These are phyloP conservation scores for Phytopythium cucurbitacearum DNA, from an alignment of 352 stramenopile genomes.

Conservation along the genomic window DNA sequence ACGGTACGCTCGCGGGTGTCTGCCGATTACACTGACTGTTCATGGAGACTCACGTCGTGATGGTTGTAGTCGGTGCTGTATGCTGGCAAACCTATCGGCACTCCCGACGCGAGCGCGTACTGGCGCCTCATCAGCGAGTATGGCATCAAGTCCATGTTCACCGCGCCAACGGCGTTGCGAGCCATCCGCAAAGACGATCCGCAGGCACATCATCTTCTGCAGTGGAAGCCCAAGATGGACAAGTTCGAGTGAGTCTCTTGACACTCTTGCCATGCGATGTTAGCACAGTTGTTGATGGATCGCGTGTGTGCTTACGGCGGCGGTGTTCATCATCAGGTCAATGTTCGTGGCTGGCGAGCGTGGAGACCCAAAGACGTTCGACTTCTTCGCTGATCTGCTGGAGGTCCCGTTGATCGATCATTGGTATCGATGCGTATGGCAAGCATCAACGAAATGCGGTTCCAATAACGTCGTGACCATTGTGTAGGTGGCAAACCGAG, in stretches of 20 bases:
- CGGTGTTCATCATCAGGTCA: slow-evolving; percentile 33
- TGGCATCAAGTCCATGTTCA: slow-evolving; percentile 86
- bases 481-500: slow-evolving; percentile 85
- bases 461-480: background rate
- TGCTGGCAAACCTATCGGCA: slow-evolving; percentile 88
- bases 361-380: slow-evolving; percentile 83
- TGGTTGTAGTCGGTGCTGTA: slow-evolving; percentile 73
- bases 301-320: too few relatives aligned
- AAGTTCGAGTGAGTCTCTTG: slow-evolving; percentile 8
- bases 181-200: slow-evolving; percentile 87
- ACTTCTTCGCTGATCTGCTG: slow-evolving; percentile 65
- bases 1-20: slow-evolving; percentile 25
- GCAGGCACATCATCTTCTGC: slow-evolving; percentile 42
- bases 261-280: too few relatives aligned
- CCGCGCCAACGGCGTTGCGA: slow-evolving; percentile 84
- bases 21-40: background rate
- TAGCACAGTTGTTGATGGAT: too few relatives aligned
- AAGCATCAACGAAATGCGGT: background rate
- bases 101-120: slow-evolving; percentile 80
- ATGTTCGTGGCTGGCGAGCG: slow-evolving; percentile 89
- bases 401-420: slow-evolving; percentile 76
- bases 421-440: slow-evolving; percentile 28
- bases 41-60: background rate
- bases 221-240: slow-evolving; percentile 32
- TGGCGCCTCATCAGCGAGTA: slow-evolving; percentile 87